Evolutionary conservation across 768 basidiomycete species (phyloP).

Genomic region (Clathrus columnatus): DNA sequence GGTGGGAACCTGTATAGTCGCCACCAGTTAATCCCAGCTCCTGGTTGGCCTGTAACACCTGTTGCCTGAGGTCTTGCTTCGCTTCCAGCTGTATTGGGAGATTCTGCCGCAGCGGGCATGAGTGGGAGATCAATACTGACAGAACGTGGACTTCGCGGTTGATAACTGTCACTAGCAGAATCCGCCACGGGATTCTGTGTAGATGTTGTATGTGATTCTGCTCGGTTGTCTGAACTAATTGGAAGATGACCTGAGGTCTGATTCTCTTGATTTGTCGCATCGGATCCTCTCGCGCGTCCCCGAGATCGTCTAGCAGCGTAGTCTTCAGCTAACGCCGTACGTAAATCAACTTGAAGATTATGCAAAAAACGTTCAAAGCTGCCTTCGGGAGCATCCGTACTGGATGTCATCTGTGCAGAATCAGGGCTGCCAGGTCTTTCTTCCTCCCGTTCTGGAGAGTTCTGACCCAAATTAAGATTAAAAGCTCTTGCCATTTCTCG

Average conservation of each 20-base stretch:
- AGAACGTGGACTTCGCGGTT: conserved; percentile 15
- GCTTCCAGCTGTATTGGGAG: conserved; percentile 23
- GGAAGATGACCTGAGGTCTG: neutral
- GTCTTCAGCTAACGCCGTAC: conserved; percentile 47
- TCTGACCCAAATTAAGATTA: conserved; percentile 48
- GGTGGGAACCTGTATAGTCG: conserved; percentile 74
- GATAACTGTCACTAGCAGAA: conserved; percentile 5
- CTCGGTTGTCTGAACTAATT: conserved; percentile 6
- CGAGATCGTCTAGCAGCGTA: conserved; percentile 13
- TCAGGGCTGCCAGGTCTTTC: neutral
- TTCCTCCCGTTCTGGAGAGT: neutral
- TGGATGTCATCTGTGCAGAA: neutral
- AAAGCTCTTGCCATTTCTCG: conserved; percentile 78
- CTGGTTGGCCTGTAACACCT: conserved; percentile 16
- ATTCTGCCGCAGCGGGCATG: conserved; percentile 28
- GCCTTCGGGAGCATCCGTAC: conserved; percentile 8
- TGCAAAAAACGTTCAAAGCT: conserved; percentile 73
- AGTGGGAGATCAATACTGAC: conserved; percentile 22
- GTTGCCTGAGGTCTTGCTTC: conserved; percentile 24
- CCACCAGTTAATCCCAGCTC: conserved; percentile 66
- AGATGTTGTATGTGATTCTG: conserved; percentile 1
- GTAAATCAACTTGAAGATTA: conserved; percentile 66
- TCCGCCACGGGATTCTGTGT: neutral
- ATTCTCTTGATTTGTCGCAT: neutral
- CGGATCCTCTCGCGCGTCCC: conserved; percentile 1